These are phyloP conservation scores for Populus davidiana DNA, from an alignment of 345 rosid species.

Conservation along the genomic window DNA sequence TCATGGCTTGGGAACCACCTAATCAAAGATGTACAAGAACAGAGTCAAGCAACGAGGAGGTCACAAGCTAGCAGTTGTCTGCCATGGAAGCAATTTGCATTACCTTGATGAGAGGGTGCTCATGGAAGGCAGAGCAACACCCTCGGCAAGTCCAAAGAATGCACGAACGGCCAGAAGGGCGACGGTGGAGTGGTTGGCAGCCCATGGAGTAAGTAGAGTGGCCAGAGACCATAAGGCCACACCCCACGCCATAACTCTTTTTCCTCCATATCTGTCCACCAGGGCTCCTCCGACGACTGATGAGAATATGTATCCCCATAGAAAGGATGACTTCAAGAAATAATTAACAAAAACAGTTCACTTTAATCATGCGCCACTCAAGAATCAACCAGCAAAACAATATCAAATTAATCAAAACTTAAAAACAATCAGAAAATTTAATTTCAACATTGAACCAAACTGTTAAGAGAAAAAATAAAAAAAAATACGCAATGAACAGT, in stretches of 20 bases:
- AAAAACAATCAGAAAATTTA: too few relatives aligned
- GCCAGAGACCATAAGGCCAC: constrained; percentile 87
- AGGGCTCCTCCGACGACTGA: constrained; percentile 82
- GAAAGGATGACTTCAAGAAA: constrained; percentile 67
- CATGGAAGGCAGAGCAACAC: constrained; percentile 91
- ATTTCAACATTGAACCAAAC: too few relatives aligned
- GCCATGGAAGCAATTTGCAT: background rate
- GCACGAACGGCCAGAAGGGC: constrained; percentile 66
- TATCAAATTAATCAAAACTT: too few relatives aligned
- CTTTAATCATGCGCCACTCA: background rate
- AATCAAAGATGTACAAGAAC: background rate
- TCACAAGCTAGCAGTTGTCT: background rate
- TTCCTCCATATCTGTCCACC: constrained; percentile 89
- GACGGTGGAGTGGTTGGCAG: constrained; percentile 75
- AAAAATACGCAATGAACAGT: too few relatives aligned
- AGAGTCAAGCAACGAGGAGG: background rate
- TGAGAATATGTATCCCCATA: constrained; percentile 96
- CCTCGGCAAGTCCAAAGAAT: constrained; percentile 90
- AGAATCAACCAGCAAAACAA: background rate
- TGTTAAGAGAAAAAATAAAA: too few relatives aligned
- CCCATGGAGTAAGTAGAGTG: constrained; percentile 87
- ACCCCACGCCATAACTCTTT: constrained; percentile 80
- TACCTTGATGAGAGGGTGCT: constrained; percentile 79
- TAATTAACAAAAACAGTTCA: constrained; percentile 1
- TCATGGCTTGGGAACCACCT: constrained; percentile 88